phyloP scores from a whole-genome alignment of 1,139 yeast genomes.

The Scheffersomyces cryptocercus region DNA sequence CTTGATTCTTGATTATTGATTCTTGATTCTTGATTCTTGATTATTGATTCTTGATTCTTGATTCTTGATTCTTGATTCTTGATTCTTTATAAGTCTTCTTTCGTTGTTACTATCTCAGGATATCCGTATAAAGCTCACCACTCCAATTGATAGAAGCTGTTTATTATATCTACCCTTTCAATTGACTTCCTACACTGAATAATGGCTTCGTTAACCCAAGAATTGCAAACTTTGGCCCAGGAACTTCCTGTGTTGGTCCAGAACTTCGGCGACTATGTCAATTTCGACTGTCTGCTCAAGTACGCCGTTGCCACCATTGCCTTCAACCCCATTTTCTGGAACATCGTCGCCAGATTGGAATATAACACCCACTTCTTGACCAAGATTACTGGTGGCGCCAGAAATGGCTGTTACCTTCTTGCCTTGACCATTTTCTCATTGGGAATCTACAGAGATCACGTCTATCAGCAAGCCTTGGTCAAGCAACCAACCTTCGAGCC shows the following conservation, averaged over 20 bases:
- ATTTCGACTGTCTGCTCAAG: conserved; percentile 22
- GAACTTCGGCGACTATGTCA: conserved; percentile 25
- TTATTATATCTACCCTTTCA: no score
- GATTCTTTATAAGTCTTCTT: no score
- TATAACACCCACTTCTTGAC: conserved; percentile 75
- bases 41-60: no score
- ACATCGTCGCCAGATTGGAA: conserved; percentile 83
- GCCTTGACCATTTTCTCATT: conserved; percentile 81
- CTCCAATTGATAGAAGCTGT: not conserved
- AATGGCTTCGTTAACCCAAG: conserved; percentile 9
- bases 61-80: no score
- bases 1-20: no score
- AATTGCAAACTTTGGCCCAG: conserved; percentile 6
- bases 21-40: no score
- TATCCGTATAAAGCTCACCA: not conserved
- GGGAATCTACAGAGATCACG: conserved; percentile 79
- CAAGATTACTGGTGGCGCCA: conserved; percentile 66
- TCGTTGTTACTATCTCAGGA: no score
- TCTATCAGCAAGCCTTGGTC: conserved; percentile 62
- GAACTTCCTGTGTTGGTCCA: conserved; percentile 11
- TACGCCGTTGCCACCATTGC: conserved; percentile 61
- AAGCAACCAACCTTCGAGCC: conserved; percentile 57
- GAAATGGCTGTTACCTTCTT: conserved; percentile 77
- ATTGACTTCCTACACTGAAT: not conserved
- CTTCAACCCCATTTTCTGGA: conserved; percentile 96